Evolutionary conservation across 306 rosid genomes (phyloP).

Genomic region (Quillaja saponaria): DNA sequence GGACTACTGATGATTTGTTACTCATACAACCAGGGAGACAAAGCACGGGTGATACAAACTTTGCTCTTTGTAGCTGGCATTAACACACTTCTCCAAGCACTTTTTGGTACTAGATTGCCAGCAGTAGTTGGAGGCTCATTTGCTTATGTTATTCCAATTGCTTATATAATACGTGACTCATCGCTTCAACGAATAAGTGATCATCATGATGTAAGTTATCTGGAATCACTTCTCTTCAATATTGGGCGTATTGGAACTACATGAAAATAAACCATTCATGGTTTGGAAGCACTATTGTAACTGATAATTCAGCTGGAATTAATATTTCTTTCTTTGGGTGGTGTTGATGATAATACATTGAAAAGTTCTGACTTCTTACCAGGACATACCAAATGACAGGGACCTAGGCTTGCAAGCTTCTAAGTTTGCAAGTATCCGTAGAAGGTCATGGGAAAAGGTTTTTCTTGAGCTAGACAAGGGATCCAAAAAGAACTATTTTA

Average conservation of each 20-base stretch:
- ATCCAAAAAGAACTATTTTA: slow-evolving; percentile 2
- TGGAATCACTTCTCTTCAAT: slow-evolving; percentile 24
- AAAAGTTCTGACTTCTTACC: neutral
- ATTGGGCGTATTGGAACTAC: slow-evolving; percentile 1
- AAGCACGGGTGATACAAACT: slow-evolving; percentile 88
- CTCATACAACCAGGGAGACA: slow-evolving; percentile 69
- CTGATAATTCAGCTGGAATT: neutral
- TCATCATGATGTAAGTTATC: slow-evolving; percentile 71
- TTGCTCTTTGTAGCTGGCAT: slow-evolving; percentile 90
- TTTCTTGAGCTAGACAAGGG: neutral
- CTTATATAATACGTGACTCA: slow-evolving; percentile 74
- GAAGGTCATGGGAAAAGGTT: slow-evolving; percentile 1
- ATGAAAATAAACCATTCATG: slow-evolving; percentile 16
- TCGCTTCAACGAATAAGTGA: slow-evolving; percentile 62
- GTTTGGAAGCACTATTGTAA: slow-evolving; percentile 5
- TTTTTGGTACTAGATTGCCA: slow-evolving; percentile 93
- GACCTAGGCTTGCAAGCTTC: slow-evolving; percentile 1
- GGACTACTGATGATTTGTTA: slow-evolving; percentile 24
- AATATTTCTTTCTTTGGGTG: neutral
- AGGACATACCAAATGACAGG: neutral
- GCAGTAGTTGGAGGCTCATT: slow-evolving; percentile 95
- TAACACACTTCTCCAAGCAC: slow-evolving; percentile 97
- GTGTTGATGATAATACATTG: neutral
- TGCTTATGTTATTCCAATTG: slow-evolving; percentile 81
- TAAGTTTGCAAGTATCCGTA: neutral